Evolutionary conservation across 371 early-diverging fungal species (phyloP).

Genomic region (Thermomucor indicae-seudaticae): DNA sequence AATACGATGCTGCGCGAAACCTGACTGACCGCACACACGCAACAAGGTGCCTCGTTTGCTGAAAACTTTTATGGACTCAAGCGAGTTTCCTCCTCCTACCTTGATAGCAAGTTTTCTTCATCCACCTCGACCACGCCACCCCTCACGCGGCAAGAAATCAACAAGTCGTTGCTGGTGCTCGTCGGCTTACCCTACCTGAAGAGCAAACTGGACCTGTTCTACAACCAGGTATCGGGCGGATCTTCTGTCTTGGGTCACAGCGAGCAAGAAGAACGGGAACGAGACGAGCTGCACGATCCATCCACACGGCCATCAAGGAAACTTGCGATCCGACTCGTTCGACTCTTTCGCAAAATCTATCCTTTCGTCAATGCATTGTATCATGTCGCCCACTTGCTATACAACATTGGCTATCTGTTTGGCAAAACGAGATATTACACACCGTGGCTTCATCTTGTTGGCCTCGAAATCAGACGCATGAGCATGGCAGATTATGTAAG

Average conservation of each 20-base stretch:
- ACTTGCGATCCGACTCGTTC: constrained; percentile 32
- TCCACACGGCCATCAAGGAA: constrained; percentile 12
- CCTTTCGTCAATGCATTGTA: constrained; percentile 67
- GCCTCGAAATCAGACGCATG: constrained; percentile 76
- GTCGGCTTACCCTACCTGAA: constrained; percentile 78
- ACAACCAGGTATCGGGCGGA: constrained; percentile 66
- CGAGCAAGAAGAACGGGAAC: constrained; percentile 34
- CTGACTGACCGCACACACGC: constrained; percentile 5
- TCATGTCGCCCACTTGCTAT: constrained; percentile 56
- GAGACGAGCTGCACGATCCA: constrained; percentile 27
- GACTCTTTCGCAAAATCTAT: constrained; percentile 56
- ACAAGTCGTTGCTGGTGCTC: constrained; percentile 64
- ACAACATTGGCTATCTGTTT: constrained; percentile 79
- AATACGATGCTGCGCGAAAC: not conserved
- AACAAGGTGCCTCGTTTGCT: constrained; percentile 77
- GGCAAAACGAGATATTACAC: constrained; percentile 74
- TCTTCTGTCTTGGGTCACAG: constrained; percentile 62
- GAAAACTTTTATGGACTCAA: constrained; percentile 93
- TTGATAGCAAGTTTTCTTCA: constrained; percentile 18
- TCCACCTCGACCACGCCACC: constrained; percentile 7
- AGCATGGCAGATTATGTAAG: constrained; percentile 78
- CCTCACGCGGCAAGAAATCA: constrained; percentile 48
- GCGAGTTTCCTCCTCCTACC: constrained; percentile 46
- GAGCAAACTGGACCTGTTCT: constrained; percentile 67
- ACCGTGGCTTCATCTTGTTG: constrained; percentile 77